A percentile compares a stretch with the other conserved stretches of the same genome.
Evolutionary conservation across 2,329 filamentous ascomycete species (phyloP).

Genomic region (Botryosphaeria dothidea): DNA sequence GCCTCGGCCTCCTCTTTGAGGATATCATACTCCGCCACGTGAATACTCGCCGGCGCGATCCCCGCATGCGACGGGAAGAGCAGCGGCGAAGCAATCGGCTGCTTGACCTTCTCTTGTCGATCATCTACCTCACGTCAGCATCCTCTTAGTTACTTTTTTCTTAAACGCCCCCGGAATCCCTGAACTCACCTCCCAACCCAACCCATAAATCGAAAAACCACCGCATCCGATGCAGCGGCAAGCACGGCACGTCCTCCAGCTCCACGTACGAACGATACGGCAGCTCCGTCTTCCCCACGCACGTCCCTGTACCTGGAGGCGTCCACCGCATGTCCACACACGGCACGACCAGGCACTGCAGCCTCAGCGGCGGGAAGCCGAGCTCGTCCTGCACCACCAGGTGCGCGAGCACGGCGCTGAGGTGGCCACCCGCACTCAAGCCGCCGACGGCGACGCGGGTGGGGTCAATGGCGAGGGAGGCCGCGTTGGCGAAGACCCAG

Average conservation of each 20-base stretch:
- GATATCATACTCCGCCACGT: constrained; percentile 36
- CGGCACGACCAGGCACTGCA: constrained; percentile 33
- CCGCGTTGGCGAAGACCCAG: constrained; percentile 26
- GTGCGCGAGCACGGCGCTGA: neutral
- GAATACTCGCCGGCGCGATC: constrained; percentile 27
- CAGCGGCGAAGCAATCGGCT: neutral
- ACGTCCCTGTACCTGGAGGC: constrained; percentile 25
- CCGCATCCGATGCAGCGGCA: neutral
- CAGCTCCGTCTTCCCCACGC: constrained; percentile 25
- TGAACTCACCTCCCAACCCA: neutral
- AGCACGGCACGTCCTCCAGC: neutral
- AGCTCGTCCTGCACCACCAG: neutral
- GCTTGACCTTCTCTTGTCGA: neutral
- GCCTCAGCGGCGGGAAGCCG: neutral
- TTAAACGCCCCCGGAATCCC: too few relatives aligned
- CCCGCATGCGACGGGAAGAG: neutral
- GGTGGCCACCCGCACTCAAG: constrained; percentile 28
- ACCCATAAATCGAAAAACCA: neutral
- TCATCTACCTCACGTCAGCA: neutral
- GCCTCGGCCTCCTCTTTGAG: constrained; percentile 35
- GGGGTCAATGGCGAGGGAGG: constrained; percentile 27
- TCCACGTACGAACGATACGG: neutral
- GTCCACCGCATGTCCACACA: constrained; percentile 25
- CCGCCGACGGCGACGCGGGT: constrained; percentile 33
- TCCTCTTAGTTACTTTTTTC: too few relatives aligned